These are phyloP conservation scores for Bromus sterilis DNA, from an alignment of 176 grass and related monocot species.

Conservation along the genomic window DNA sequence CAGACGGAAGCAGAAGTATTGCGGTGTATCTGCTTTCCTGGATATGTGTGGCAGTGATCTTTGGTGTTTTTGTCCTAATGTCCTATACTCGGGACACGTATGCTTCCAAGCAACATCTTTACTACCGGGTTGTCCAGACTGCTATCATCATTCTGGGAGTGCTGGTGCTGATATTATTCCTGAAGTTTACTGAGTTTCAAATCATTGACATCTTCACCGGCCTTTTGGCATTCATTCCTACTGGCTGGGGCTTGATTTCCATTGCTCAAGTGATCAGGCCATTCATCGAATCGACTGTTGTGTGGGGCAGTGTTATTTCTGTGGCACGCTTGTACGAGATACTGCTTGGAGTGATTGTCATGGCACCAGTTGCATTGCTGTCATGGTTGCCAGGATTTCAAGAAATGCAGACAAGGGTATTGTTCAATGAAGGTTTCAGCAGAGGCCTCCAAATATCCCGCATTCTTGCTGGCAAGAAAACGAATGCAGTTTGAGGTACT, in stretches of 20 bases:
- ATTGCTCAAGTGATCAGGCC: slow-evolving; percentile 93
- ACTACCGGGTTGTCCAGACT: slow-evolving; percentile 70
- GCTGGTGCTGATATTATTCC: slow-evolving; percentile 68
- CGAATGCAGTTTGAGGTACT: slow-evolving; percentile 81
- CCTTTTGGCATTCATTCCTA: slow-evolving; percentile 90
- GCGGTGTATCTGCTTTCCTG: slow-evolving; percentile 91
- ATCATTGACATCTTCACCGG: slow-evolving; percentile 90
- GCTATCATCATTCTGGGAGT: slow-evolving; percentile 47
- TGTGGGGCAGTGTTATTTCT: slow-evolving; percentile 72
- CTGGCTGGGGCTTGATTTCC: slow-evolving; percentile 93
- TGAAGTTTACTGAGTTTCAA: slow-evolving; percentile 69
- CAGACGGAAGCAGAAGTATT: slow-evolving; percentile 59
- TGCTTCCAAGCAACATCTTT: slow-evolving; percentile 78
- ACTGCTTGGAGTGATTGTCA: slow-evolving; percentile 74
- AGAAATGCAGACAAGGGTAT: slow-evolving; percentile 94
- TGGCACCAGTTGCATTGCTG: slow-evolving; percentile 82
- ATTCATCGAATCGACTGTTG: slow-evolving; percentile 73
- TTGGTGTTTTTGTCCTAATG: slow-evolving; percentile 67
- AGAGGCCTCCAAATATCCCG: slow-evolving; percentile 94
- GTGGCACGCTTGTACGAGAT: slow-evolving; percentile 85
- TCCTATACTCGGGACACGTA: slow-evolving; percentile 70
- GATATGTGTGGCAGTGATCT: slow-evolving; percentile 67
- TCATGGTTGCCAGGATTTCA: slow-evolving; percentile 97
- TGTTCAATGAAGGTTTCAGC: slow-evolving; percentile 98
- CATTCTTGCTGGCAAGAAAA: slow-evolving; percentile 80